Conservation (phyloP, 2,329 filamentous ascomycete genomes). For the Xenosphaeropsis pyriputrescens region DNA sequence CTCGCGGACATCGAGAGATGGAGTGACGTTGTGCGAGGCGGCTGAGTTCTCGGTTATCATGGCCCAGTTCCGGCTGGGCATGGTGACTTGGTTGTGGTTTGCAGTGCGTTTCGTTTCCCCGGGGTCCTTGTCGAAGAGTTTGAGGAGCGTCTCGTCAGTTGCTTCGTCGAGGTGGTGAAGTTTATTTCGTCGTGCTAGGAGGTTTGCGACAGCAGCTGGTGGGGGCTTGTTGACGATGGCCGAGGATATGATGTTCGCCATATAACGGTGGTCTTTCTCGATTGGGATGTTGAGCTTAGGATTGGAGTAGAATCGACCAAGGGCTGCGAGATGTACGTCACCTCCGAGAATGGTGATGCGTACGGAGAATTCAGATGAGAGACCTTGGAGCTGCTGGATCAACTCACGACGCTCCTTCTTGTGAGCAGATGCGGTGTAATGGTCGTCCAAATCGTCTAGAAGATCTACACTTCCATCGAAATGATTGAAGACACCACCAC, state of each 20-base stretch:
- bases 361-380: slow-evolving; percentile 76
- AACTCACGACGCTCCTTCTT: slow-evolving; percentile 74
- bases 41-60: slow-evolving; percentile 80
- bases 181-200: slow-evolving; percentile 82
- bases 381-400: slow-evolving; percentile 65
- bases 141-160: slow-evolving; percentile 86
- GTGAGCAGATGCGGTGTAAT: slow-evolving; percentile 86
- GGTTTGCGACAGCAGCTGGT: slow-evolving; percentile 74
- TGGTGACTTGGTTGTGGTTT: slow-evolving; percentile 69
- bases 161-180: slow-evolving; percentile 52
- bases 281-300: slow-evolving; percentile 63
- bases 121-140: slow-evolving; percentile 84
- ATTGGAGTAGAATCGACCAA: slow-evolving; percentile 91
- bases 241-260: slow-evolving; percentile 87
- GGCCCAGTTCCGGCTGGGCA: slow-evolving; percentile 88
- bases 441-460: slow-evolving; percentile 84
- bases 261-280: slow-evolving; percentile 81
- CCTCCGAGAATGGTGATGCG: slow-evolving; percentile 87
- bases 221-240: slow-evolving; percentile 94
- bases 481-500: slow-evolving; percentile 76
- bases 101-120: slow-evolving; percentile 62
- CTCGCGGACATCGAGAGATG: no score
- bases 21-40: background rate
- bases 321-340: slow-evolving; percentile 82
- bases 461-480: slow-evolving; percentile 92